Conservation (phyloP, 306 rosid genomes). For the Sesbania bispinosa region DNA sequence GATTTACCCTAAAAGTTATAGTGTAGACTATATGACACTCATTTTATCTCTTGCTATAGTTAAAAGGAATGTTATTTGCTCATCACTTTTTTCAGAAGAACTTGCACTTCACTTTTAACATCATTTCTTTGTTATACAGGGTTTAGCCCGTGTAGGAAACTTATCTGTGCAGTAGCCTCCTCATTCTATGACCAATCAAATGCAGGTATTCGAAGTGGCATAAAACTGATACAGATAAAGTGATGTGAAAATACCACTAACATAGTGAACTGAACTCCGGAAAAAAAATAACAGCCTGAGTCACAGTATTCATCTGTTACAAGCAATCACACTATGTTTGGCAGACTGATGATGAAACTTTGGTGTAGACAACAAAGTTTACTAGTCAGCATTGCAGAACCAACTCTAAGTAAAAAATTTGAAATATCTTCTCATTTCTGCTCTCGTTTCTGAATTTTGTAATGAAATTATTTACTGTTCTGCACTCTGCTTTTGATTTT, state of each 20-base stretch:
- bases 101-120: not conserved
- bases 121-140: not conserved
- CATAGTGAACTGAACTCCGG: not conserved
- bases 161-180: not conserved
- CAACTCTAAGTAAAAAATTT: not conserved
- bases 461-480: not conserved
- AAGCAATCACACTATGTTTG: not conserved
- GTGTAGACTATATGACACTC: not conserved
- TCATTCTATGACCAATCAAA: conserved; percentile 10
- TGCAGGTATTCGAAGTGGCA: not conserved
- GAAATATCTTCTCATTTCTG: not conserved
- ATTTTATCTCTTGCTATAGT: not conserved
- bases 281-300: not conserved
- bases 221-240: not conserved
- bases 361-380: not conserved
- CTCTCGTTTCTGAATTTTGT: not conserved
- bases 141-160: not conserved
- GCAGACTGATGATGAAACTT: not conserved
- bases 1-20: not conserved
- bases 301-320: not conserved
- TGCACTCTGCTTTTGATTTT: not conserved
- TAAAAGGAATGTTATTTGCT: not conserved
- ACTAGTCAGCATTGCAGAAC: not conserved
- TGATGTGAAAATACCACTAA: not conserved
- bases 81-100: not conserved